These are phyloP conservation scores for Nakataea oryzae DNA, from an alignment of 2,329 filamentous ascomycete species.

Conservation along the genomic window DNA sequence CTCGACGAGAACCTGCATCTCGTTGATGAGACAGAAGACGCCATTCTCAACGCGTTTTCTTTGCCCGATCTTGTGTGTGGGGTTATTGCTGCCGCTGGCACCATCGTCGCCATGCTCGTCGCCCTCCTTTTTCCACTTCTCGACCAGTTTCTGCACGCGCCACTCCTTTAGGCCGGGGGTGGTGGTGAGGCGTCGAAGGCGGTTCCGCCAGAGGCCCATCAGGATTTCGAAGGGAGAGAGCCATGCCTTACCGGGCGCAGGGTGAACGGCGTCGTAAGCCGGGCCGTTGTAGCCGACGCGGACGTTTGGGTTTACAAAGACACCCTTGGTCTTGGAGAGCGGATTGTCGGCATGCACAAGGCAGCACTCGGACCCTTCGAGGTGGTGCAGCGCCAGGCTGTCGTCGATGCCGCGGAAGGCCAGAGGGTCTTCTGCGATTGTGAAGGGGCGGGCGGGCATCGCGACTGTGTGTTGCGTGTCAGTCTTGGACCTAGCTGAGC, in stretches of 20 bases:
- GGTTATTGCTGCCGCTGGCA: neutral
- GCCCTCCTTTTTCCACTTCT: slow-evolving; percentile 22
- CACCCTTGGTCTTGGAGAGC: slow-evolving; percentile 37
- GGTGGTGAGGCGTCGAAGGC: slow-evolving; percentile 32
- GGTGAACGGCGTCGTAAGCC: slow-evolving; percentile 40
- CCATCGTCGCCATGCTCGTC: neutral
- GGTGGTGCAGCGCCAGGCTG: slow-evolving; percentile 47
- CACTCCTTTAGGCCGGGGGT: slow-evolving; percentile 24
- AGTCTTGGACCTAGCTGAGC: neutral
- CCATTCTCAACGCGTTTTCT: slow-evolving; percentile 27
- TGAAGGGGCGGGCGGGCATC: slow-evolving; percentile 1
- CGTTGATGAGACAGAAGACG: slow-evolving; percentile 42
- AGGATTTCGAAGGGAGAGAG: slow-evolving; percentile 29
- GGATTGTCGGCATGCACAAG: slow-evolving; percentile 66
- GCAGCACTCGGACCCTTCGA: slow-evolving; percentile 74
- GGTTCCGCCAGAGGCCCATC: slow-evolving; percentile 47
- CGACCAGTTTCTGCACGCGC: slow-evolving; percentile 27
- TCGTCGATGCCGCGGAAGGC: slow-evolving; percentile 54
- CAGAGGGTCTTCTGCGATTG: slow-evolving; percentile 23
- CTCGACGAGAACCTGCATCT: slow-evolving; percentile 48
- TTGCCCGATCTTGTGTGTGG: neutral
- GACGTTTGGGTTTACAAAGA: slow-evolving; percentile 61
- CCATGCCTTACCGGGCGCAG: slow-evolving; percentile 27
- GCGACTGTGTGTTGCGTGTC: neutral
- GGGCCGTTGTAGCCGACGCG: slow-evolving; percentile 51